phyloP scores from a whole-genome alignment of 2,329 filamentous ascomycete species.

The Talaromyces rugulosus region DNA sequence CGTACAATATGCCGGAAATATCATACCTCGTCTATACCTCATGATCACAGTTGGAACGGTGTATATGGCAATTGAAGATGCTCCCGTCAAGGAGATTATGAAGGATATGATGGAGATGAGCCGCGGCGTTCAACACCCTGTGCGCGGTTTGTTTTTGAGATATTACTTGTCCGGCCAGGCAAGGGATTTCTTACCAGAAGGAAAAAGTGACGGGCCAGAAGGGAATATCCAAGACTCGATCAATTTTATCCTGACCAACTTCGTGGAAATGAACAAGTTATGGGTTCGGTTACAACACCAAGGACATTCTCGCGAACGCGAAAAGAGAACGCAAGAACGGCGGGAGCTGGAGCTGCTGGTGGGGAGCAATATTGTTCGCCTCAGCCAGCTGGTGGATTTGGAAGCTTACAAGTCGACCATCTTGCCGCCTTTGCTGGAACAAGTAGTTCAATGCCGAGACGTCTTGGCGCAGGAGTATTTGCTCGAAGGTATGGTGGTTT shows the following conservation, averaged over 20 bases:
- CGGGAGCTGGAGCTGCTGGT: conserved; percentile 94
- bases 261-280: conserved; percentile 99
- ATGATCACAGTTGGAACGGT: conserved; percentile 99
- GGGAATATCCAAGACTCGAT: conserved; percentile 96
- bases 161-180: conserved; percentile 97
- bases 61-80: conserved; percentile 98
- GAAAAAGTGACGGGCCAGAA: conserved; percentile 82
- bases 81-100: conserved; percentile 99
- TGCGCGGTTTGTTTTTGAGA: conserved; percentile 87
- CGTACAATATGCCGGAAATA: conserved; percentile 97
- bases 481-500: conserved; percentile 59
- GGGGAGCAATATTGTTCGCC: conserved; percentile 88
- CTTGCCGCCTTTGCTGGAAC: conserved; percentile 81
- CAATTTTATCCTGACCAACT: conserved; percentile 96
- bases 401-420: conserved; percentile 92
- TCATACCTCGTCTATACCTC: conserved; percentile 90
- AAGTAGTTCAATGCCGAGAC: conserved; percentile 96
- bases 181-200: conserved; percentile 77
- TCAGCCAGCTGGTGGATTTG: conserved; percentile 93
- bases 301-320: conserved; percentile 89
- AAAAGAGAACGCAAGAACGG: conserved; percentile 87
- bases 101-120: conserved; percentile 99
- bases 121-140: conserved; percentile 92
- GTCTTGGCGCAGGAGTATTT: conserved; percentile 96
- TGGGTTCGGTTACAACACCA: conserved; percentile 98